phyloP scores from a whole-genome alignment of 805 yeast genomes.

The Metschnikowia colocasiae region DNA sequence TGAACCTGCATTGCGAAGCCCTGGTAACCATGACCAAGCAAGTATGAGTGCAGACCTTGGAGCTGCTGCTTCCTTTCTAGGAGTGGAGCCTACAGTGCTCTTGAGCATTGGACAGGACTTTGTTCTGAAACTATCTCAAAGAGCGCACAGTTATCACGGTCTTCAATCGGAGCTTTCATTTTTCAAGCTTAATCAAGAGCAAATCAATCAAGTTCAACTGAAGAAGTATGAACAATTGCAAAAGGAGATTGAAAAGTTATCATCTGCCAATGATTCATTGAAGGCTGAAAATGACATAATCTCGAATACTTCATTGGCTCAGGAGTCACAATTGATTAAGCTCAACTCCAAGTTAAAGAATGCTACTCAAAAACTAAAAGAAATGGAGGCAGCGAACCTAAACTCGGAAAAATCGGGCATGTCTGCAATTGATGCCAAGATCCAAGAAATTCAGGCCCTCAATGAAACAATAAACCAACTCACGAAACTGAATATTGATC shows the following conservation, averaged over 20 bases:
- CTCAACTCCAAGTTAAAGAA: constrained; percentile 15
- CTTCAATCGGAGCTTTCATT: constrained; percentile 30
- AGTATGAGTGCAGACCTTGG: constrained; percentile 9
- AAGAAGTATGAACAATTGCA: constrained; percentile 22
- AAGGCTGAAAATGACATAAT: constrained; percentile 18
- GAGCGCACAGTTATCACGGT: constrained; percentile 28
- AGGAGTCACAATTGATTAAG: constrained; percentile 7
- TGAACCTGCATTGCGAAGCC: constrained; percentile 6
- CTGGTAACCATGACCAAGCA: constrained; percentile 8
- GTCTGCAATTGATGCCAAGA: constrained; percentile 12
- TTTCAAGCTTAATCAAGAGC: constrained; percentile 35
- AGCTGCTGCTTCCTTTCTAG: constrained; percentile 27
- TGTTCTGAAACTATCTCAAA: constrained; percentile 21
- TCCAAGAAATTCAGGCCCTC: constrained; percentile 25
- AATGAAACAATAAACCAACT: constrained; percentile 28
- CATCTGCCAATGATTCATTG: constrained; percentile 23
- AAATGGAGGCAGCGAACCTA: constrained; percentile 16
- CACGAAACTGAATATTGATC: constrained; percentile 34
- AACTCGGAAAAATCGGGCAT: constrained; percentile 7
- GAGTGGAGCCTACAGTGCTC: constrained; percentile 21
- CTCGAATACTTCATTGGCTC: neutral
- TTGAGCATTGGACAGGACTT: constrained; percentile 13
- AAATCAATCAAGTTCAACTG: constrained; percentile 24
- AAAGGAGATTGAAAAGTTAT: constrained; percentile 19
- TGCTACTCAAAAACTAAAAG: constrained; percentile 17